Base-by-base conservation (phyloP, 192 early-diverging fungal species). In the Thoreauomyces humboldtii region DNA sequence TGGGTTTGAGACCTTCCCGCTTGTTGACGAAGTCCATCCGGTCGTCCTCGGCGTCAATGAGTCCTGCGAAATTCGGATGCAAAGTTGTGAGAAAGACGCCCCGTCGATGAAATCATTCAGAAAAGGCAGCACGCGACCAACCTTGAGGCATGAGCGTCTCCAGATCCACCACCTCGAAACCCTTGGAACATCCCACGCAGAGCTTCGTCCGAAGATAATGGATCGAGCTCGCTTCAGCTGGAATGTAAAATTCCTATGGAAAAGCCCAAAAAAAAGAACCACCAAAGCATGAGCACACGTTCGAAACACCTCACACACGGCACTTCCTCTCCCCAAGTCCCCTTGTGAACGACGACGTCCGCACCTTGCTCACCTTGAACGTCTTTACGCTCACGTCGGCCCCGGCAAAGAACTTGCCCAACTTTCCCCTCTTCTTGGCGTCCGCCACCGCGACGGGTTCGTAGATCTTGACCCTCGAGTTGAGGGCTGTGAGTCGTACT, bases 91-190 rank as follows among this genome's bases (percentile, higher is more conserved):
- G n/a, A n/a, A n/a, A n/a, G n/a, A n/a, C n/a, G n/a, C n/a, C n/a
- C n/a, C n/a, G n/a, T n/a, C n/a, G n/a, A n/a, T n/a, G n/a, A n/a
- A n/a, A n/a, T n/a, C n/a, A n/a, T n/a, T n/a, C n/a, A n/a, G n/a
- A n/a, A n/a, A n/a, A n/a, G n/a, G n/a, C n/a, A n/a, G n/a, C n/a
- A n/a, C n/a, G n/a, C n/a, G n/a, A n/a, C n/a, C n/a, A n/a, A n/a
- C n/a, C 74, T 63, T 93, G 91, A 2, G 94, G 94, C 38, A 89
- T 85, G 28, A 92, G 75, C 4, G 91, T 87, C 7, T 86, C 84
- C 55, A 95, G 69, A 70, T 96, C 89, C 5, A 98, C 91, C 60
- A 98, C 82, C 71, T 98, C 93, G 68, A 98, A 95, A 4, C 95
- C 95, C 62, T 92, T 91, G 24, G 81, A 79, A 71, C 92, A 93